Percentiles rank a stretch among this genome's conserved stretches.
Evolutionary conservation across 805 yeast genomes (phyloP).

Genomic region (Metschnikowia henanensis): DNA sequence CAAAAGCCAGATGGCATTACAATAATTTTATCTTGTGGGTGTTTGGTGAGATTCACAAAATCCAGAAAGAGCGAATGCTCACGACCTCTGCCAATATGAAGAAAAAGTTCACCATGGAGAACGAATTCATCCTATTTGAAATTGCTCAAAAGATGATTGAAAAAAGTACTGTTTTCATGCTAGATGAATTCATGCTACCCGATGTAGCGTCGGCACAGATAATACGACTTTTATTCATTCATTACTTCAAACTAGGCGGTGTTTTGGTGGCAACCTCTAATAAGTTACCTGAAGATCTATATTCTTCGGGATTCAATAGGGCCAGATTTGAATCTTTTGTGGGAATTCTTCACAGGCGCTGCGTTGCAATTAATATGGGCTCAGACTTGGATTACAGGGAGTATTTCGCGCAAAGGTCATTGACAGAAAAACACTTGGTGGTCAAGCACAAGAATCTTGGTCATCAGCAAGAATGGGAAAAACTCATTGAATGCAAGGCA

Average conservation of each 20-base stretch:
- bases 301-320: conserved; percentile 63
- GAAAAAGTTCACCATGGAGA: conserved; percentile 38
- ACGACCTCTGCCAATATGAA: conserved; percentile 26
- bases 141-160: conserved; percentile 63
- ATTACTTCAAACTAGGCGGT: conserved; percentile 72
- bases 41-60: conserved; percentile 57
- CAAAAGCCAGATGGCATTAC: conserved; percentile 72
- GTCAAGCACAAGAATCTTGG: conserved; percentile 24
- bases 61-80: conserved; percentile 45
- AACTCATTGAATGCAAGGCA: too few relatives aligned
- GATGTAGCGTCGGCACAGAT: conserved; percentile 75
- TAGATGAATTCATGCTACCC: conserved; percentile 78
- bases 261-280: conserved; percentile 74
- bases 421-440: conserved; percentile 30
- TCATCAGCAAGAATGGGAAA: conserved; percentile 35
- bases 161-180: conserved; percentile 55
- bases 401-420: conserved; percentile 22
- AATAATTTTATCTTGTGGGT: conserved; percentile 70
- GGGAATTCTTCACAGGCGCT: conserved; percentile 54
- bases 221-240: conserved; percentile 61
- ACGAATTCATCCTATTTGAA: conserved; percentile 65
- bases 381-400: conserved; percentile 57
- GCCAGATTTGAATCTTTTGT: conserved; percentile 58
- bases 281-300: conserved; percentile 69
- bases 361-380: conserved; percentile 62